Evolutionary conservation across 1,284 basidiomycete genomes (phyloP).

Genomic region (Phellopilus nigrolimitatus): DNA sequence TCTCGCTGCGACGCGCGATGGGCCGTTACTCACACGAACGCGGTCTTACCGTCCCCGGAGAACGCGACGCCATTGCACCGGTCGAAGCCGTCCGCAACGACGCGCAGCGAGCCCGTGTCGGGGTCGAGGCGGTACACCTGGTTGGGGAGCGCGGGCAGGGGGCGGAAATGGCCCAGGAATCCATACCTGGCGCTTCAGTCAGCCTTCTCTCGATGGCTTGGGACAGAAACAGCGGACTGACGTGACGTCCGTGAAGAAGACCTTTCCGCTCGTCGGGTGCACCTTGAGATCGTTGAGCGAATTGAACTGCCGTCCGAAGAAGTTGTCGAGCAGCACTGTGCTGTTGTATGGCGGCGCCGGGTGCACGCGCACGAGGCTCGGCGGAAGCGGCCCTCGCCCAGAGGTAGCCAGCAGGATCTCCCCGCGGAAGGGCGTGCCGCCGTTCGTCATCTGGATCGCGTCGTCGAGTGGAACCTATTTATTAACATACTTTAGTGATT

Average conservation of each 20-base stretch:
- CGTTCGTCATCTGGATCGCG: constrained; percentile 66
- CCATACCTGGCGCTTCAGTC: constrained; percentile 47
- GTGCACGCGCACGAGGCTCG: constrained; percentile 62
- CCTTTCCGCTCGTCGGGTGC: constrained; percentile 54
- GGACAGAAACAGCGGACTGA: constrained; percentile 32
- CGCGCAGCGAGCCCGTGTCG: constrained; percentile 54
- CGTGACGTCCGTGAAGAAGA: constrained; percentile 71
- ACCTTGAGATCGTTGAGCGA: constrained; percentile 77
- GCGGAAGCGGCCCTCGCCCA: constrained; percentile 59
- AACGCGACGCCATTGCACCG: constrained; percentile 67
- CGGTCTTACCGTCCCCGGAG: constrained; percentile 56
- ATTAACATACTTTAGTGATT: not conserved
- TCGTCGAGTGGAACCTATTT: constrained; percentile 32
- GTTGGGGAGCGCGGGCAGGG: constrained; percentile 55
- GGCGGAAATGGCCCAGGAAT: constrained; percentile 60
- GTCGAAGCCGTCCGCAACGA: constrained; percentile 67
- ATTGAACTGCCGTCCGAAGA: constrained; percentile 75
- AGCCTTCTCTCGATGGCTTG: not conserved
- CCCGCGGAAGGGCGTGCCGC: constrained; percentile 61
- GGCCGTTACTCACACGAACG: constrained; percentile 53
- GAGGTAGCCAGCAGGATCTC: constrained; percentile 63
- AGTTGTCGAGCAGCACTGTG: constrained; percentile 65
- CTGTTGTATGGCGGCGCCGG: constrained; percentile 56
- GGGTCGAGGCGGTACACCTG: constrained; percentile 75
- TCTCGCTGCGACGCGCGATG: too few relatives aligned